phyloP scores from a whole-genome alignment of 257 asterid genomes.

The Pogostemon cablin region DNA sequence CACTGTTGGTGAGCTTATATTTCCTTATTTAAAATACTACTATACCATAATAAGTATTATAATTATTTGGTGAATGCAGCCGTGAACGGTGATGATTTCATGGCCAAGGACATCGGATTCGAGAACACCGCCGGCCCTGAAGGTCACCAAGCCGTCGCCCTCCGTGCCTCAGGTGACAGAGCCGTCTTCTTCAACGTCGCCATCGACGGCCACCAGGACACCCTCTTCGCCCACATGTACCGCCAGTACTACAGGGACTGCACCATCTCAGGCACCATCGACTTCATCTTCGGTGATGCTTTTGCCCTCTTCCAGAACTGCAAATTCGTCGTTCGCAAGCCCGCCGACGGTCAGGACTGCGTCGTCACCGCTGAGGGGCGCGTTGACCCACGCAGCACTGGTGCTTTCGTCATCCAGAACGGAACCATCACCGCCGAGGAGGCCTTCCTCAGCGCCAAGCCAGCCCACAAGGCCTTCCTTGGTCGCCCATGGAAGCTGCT shows the following conservation, averaged over 20 bases:
- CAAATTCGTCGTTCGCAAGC: constrained; percentile 50
- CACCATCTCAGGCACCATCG: constrained; percentile 68
- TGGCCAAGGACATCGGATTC: constrained; percentile 53
- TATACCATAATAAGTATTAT: too few relatives aligned
- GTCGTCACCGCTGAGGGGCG: constrained; percentile 75
- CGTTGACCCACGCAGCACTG: constrained; percentile 21
- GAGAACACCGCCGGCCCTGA: constrained; percentile 67
- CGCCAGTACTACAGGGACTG: constrained; percentile 62
- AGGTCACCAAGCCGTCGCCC: constrained; percentile 66
- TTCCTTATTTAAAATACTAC: not conserved
- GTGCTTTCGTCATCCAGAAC: constrained; percentile 48
- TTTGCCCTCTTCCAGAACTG: constrained; percentile 59
- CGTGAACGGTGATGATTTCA: constrained; percentile 45
- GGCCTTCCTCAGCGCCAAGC: constrained; percentile 12
- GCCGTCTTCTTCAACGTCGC: constrained; percentile 51
- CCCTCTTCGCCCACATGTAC: constrained; percentile 53
- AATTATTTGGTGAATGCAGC: constrained; percentile 3
- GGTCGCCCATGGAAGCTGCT: constrained; percentile 63
- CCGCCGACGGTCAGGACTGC: constrained; percentile 40
- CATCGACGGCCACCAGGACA: constrained; percentile 61
- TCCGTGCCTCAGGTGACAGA: constrained; percentile 50
- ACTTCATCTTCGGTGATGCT: constrained; percentile 64
- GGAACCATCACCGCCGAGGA: constrained; percentile 40
- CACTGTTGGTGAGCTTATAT: constrained; percentile 41
- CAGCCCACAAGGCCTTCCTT: constrained; percentile 39